Evolutionary conservation across 2,329 filamentous ascomycete genomes (phyloP).

Genomic region (Fusarium sp.): DNA sequence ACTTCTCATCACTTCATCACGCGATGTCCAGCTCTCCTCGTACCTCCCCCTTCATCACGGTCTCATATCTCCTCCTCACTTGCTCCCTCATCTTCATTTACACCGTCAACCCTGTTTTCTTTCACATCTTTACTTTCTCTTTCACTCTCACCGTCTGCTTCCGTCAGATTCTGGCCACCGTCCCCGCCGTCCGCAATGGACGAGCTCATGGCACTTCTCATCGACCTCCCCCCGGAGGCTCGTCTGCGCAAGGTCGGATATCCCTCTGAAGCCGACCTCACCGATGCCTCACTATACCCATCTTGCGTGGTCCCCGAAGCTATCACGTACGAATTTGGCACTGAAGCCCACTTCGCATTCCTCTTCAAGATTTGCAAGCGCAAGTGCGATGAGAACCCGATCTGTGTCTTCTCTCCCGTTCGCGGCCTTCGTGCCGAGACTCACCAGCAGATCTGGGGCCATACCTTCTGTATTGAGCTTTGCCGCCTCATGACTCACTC

Average conservation of each 20-base stretch:
- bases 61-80: background rate
- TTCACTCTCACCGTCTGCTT: background rate
- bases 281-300: background rate
- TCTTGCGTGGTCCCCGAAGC: background rate
- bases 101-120: background rate
- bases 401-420: background rate
- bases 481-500: background rate
- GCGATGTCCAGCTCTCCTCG: no score
- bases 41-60: background rate
- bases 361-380: background rate
- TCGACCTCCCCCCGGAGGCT: background rate
- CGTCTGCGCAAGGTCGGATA: background rate
- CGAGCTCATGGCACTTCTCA: accelerated
- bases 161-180: background rate
- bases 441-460: background rate
- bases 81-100: background rate
- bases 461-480: background rate
- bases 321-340: background rate
- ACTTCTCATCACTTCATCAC: background rate
- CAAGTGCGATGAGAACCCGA: background rate
- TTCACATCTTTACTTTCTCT: background rate
- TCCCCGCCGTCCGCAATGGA: background rate
- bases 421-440: background rate
- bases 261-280: background rate
- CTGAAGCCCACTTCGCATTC: background rate